Base-by-base conservation (phyloP, 805 yeast genomes). In the Kuraishia molischiana region DNA sequence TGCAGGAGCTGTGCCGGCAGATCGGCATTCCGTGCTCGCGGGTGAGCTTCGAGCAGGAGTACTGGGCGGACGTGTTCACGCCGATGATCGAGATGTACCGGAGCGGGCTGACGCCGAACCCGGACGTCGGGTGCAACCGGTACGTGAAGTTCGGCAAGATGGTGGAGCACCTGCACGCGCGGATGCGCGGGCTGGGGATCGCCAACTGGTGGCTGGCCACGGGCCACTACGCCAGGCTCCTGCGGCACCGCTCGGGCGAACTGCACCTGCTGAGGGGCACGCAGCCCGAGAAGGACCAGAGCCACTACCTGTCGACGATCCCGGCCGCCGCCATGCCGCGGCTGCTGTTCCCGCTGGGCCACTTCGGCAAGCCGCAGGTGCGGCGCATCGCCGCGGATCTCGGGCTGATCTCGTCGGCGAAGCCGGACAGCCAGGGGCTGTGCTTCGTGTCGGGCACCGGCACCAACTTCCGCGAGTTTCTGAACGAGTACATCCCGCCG, bases 401-500 rank as follows among this genome's bases (percentile, higher is more conserved):
- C 33, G 54, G 64, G 1, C 59, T 85, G 13, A 71, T 75, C 1
- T 77, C 82, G 1, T 86, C 89, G 1, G 52, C 61, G n/a, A 87
- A 87, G 49, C 92, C 86, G 0, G 98, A 92, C 53, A 87, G 97
- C 1, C 95, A 85, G 53, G 98, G 98, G 0, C 66, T 92, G 8
- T 92, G 98, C 54, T 92, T 92, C 64, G 96, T 92, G 6, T 68
- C 75, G 8, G 79, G 75, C 45, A 51, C 59, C 15, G 71, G 68
- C 36, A 74, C 74, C 5, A 72, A 75, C 38, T 86, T 89, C 54
- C 64, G 77, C 18, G 72, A 74, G 38, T 92, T 92, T 49, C 59
- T 90, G 21, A 66, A 69, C 41, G 90, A 87, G 45, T 92, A 81
- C 50, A 64, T 90, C 3, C 72, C 67, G 10, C 79, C 82, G 1